phyloP scores from a whole-genome alignment of 163 green algal genomes.

The Chlamydomonas reinhardtii region DNA sequence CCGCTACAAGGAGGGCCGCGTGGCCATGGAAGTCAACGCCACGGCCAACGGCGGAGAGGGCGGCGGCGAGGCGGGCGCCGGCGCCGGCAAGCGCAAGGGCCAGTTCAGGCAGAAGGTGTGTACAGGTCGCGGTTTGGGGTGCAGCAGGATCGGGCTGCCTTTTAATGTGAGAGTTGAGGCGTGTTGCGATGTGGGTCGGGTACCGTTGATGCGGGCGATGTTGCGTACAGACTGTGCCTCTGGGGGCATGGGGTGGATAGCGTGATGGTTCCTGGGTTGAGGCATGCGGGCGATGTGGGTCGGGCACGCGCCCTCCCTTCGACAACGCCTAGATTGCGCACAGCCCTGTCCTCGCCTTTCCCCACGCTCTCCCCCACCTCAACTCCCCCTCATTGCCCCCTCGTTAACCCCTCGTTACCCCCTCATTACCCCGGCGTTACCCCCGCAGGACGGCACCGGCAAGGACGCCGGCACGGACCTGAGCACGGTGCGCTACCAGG shows the following conservation, averaged over 20 bases:
- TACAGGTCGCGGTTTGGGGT: background rate
- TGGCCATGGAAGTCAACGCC: slow-evolving; percentile 56
- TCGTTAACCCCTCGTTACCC: background rate
- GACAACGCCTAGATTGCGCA: too few relatives aligned
- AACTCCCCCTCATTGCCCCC: background rate
- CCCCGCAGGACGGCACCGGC: background rate
- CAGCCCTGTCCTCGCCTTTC: too few relatives aligned
- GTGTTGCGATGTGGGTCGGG: too few relatives aligned
- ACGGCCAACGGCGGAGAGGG: background rate
- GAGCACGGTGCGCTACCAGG: slow-evolving; percentile 66
- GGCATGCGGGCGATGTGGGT: too few relatives aligned
- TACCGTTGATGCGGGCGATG: too few relatives aligned
- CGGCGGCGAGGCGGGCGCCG: background rate
- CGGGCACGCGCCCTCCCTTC: too few relatives aligned
- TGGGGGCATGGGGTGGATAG: too few relatives aligned
- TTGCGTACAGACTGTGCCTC: too few relatives aligned
- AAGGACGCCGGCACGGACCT: background rate
- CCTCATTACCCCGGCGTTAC: too few relatives aligned
- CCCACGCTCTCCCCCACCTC: background rate
- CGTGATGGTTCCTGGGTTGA: too few relatives aligned
- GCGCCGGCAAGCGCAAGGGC: slow-evolving; percentile 33
- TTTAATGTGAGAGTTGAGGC: too few relatives aligned
- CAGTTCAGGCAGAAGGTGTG: slow-evolving; percentile 45
- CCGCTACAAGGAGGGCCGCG: slow-evolving; percentile 69
- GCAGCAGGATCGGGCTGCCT: too few relatives aligned